Base-by-base conservation (phyloP, 306 rosid genomes). In the Rosa rugosa region DNA sequence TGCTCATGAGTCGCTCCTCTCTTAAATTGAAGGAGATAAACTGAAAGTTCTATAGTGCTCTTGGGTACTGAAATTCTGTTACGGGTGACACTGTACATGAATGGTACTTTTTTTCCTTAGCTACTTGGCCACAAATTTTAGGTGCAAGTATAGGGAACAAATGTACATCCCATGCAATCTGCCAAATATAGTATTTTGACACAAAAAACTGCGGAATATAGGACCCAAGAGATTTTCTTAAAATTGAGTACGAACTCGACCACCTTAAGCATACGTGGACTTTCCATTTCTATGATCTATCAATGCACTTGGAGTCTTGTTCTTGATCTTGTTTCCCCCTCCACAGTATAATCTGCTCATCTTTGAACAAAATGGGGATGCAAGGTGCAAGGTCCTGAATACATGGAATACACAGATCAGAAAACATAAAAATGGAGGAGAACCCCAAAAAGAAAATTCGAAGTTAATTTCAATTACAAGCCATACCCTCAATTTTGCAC, bases 301-400 rank as follows among this genome's bases (percentile, higher is more conserved):
- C 79, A 69, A 66, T 47, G 34, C 63, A 41, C 69, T 83, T 72
- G 54, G 81, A 78, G 75, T 65, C 44, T 63, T 75, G 84, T 59
- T 73, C 78, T 73, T 75, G 80, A 49, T 82, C 83, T 56, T 40
- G 72, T 72, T 87, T 86, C 60, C 99, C 98, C 86, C 92, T 86
- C 97, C 99, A 95, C 42, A 95, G 90, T 80, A 95, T 87, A 76
- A 95, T 87, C 86, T 92, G 99, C 83, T 88, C 97, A 56, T 91
- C 94, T 87, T 95, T 92, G 88, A 95, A 88, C 83, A 95, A 67
- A 87, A 95, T 83, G 41, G 99, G 99, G 25, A 88, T 85, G 73
- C 98, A 95, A 36, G 96, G 97, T 38, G 87, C 97, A 57, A 92
- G 85, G 85, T 90, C 97, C 99, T 94, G 86, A 77, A 81, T 1